These are phyloP conservation scores for Ordospora colligata DNA, from an alignment of 371 early-diverging fungal genomes.

Conservation along the genomic window DNA sequence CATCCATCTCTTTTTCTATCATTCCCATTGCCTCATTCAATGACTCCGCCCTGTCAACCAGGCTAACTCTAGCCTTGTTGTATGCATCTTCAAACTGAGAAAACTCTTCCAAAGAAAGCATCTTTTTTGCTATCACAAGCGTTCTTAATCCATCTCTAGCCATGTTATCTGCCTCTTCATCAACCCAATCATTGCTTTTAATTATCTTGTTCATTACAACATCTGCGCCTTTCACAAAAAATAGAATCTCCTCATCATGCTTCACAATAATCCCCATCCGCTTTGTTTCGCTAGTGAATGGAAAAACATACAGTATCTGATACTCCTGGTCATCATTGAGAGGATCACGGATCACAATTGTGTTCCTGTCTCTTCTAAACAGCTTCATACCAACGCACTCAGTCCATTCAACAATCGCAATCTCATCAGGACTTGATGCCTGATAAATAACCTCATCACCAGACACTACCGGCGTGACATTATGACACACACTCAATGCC, in stretches of 20 bases:
- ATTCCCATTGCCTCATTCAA: constrained; percentile 67
- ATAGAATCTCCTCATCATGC: constrained; percentile 66
- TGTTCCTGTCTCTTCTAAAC: constrained; percentile 63
- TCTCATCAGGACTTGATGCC: constrained; percentile 96
- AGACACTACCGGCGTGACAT: constrained; percentile 65
- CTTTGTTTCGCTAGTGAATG: constrained; percentile 91
- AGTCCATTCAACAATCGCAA: constrained; percentile 92
- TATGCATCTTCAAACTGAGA: constrained; percentile 38
- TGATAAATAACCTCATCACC: constrained; percentile 67
- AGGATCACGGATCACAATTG: constrained; percentile 30
- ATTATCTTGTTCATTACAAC: constrained; percentile 80
- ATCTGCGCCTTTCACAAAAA: constrained; percentile 94
- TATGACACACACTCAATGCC: constrained; percentile 79
- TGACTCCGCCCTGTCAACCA: constrained; percentile 66
- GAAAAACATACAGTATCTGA: constrained; percentile 79
- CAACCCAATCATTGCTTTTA: constrained; percentile 86
- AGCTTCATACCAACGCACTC: constrained; percentile 75
- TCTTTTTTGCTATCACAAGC: constrained; percentile 78
- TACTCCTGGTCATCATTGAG: constrained; percentile 58
- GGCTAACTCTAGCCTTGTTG: constrained; percentile 62
- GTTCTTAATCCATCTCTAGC: constrained; percentile 94
- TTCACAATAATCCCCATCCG: constrained; percentile 93
- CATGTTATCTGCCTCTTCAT: constrained; percentile 96
- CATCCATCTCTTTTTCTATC: constrained; percentile 75
- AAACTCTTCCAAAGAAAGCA: constrained; percentile 65